Conservation (phyloP, 495 filamentous ascomycete genomes). For the Penicillium simplicissimum region DNA sequence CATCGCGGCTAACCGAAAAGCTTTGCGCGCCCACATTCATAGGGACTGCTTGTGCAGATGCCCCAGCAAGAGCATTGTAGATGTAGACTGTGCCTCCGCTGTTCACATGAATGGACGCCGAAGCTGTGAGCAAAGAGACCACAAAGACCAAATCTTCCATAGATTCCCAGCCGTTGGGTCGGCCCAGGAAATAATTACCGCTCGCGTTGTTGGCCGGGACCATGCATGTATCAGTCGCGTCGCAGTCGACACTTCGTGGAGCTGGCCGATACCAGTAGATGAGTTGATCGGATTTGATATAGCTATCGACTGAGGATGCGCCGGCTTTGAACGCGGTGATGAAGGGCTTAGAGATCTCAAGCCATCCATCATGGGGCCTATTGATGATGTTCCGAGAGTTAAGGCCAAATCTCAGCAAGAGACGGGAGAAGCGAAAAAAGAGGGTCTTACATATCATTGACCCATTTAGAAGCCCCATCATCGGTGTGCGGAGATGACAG, state of each 20-base stretch:
- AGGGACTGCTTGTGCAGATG: constrained; percentile 44
- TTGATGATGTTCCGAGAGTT: background rate
- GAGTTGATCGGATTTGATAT: constrained; percentile 45
- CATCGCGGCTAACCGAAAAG: constrained; percentile 49
- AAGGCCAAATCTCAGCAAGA: background rate
- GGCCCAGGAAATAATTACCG: constrained; percentile 52
- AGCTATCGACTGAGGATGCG: constrained; percentile 27
- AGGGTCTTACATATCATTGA: constrained; percentile 48
- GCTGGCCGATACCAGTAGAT: constrained; percentile 49
- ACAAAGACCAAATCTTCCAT: constrained; percentile 56
- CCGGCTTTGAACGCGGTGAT: constrained; percentile 60
- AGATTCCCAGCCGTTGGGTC: constrained; percentile 49
- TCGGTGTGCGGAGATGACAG: constrained; percentile 51
- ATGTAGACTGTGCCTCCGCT: constrained; percentile 41
- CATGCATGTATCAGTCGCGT: constrained; percentile 39
- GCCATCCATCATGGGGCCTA: constrained; percentile 43
- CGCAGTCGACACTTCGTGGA: constrained; percentile 34
- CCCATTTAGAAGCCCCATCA: constrained; percentile 60
- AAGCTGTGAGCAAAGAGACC: constrained; percentile 49
- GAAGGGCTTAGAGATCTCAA: constrained; percentile 49
- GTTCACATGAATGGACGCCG: constrained; percentile 46
- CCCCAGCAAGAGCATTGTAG: constrained; percentile 48
- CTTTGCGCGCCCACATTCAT: constrained; percentile 54
- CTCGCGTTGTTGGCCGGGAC: constrained; percentile 33
- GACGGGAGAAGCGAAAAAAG: too few relatives aligned